These are phyloP conservation scores for Daldinia sp. DNA, from an alignment of 2,329 filamentous ascomycete species.

Conservation along the genomic window DNA sequence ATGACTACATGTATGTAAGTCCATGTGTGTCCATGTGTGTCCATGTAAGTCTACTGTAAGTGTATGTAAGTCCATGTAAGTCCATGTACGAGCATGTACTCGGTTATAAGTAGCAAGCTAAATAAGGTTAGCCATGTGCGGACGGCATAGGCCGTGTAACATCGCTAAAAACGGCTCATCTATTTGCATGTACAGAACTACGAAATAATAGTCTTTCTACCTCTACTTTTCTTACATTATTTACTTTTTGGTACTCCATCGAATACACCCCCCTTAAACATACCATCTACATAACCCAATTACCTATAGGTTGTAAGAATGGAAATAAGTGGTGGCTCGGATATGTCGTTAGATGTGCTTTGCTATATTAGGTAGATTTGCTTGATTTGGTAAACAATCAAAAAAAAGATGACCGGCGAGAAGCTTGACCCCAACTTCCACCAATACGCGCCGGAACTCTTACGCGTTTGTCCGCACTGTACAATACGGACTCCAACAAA, in stretches of 20 bases:
- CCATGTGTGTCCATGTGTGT: too few species aligned
- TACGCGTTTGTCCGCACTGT: background rate
- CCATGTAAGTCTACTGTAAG: constrained; percentile 1
- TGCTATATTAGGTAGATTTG: background rate
- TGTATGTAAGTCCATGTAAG: constrained; percentile 7
- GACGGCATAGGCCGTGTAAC: constrained; percentile 40
- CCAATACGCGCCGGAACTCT: background rate
- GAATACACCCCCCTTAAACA: background rate
- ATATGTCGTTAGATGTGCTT: background rate
- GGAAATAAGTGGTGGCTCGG: background rate
- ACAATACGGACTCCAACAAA: background rate
- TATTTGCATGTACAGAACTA: background rate
- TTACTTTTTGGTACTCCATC: background rate
- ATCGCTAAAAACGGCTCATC: constrained; percentile 35
- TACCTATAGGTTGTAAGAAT: background rate
- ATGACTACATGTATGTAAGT: background rate
- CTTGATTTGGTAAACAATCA: constrained; percentile 12
- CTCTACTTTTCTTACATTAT: background rate
- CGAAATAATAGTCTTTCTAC: background rate
- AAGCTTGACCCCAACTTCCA: background rate
- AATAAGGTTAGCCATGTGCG: constrained; percentile 43
- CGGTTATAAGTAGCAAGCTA: constrained; percentile 26
- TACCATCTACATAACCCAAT: background rate
- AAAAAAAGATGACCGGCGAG: constrained; percentile 16
- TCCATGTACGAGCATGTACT: constrained; percentile 14